These are phyloP conservation scores for Phyllostachys edulis DNA, from an alignment of 176 grass and related monocot genomes.

Conservation along the genomic window DNA sequence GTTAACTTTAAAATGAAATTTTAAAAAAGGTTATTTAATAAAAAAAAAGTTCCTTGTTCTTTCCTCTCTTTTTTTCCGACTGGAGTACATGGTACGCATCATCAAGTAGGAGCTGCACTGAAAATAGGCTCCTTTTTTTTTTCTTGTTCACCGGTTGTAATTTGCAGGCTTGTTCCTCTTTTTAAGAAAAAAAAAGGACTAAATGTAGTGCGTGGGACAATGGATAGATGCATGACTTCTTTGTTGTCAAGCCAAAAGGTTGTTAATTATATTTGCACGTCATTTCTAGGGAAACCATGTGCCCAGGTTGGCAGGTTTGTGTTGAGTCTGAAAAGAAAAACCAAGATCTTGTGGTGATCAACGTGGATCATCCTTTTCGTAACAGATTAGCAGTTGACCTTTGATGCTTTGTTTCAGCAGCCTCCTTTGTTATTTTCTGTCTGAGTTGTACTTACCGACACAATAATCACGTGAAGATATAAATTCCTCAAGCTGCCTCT, in stretches of 20 bases:
- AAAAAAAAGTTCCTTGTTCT: no score
- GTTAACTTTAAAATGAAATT: no score
- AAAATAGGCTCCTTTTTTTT: not conserved
- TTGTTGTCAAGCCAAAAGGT: not conserved
- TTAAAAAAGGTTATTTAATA: no score
- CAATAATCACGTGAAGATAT: not conserved
- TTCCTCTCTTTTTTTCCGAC: not conserved
- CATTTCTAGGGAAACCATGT: constrained; percentile 4
- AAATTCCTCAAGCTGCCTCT: not conserved
- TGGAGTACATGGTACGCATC: not conserved
- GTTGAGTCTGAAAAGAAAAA: not conserved
- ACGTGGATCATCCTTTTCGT: not conserved
- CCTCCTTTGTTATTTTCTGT: not conserved
- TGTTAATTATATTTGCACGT: not conserved
- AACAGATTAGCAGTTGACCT: not conserved
- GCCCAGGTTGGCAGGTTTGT: not conserved
- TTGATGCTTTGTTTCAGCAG: not conserved
- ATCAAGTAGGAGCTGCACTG: no score
- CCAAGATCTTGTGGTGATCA: not conserved
- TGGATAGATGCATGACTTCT: not conserved
- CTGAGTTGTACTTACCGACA: not conserved
- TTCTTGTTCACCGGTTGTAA: not conserved
- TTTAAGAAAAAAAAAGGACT: not conserved
- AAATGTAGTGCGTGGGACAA: not conserved
- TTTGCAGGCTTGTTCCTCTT: not conserved